Evolutionary conservation across 129 eudicot species (phyloP), one percentile per base, ranked within the genome.

Genomic region (Apium graveolens): DNA sequence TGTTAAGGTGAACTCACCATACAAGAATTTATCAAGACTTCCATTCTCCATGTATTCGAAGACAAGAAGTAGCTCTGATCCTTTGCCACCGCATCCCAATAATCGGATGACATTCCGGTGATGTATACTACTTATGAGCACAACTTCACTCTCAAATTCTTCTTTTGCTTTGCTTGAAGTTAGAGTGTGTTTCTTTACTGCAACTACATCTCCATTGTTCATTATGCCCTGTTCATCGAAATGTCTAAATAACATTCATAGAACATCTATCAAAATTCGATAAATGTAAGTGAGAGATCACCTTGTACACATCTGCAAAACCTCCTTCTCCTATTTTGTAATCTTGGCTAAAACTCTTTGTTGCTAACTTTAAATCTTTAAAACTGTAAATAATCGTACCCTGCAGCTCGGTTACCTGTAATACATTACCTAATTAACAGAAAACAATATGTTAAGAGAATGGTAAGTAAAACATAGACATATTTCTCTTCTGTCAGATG

Each of bases 251-350:
- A 62, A 10, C 18, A n/a, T 27, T 63, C 11, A 29, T 63, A 10
- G n/a, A 11, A 32, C 20, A 2, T 27, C 37, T 0, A 63, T 27
- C 37, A 11, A 5, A 1, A 63, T 24, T 7, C 0, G 35, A 11
- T 63, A 14, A 57, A 24, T 27, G 20, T 26, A 29, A 63, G 37
- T 26, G 18, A 11, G 38, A 29, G 7, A 29, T 63, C 7, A 63
- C 70, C 70, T 63, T 63, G 37, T 63, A 63, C 4, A 63, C 70
- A 63, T 63, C 70, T 29, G 18, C 70, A 27, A 63, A 63, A 63
- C 70, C 70, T 63, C 70, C 70, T 63, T 29, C 70, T 63, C 70
- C 70, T 26, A 63, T 63, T 12, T 63, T 63, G 70, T 63, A 63
- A 10, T 63, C 70, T 31, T 63, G 18, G 38, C 70, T 63, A 63